Percentiles rank a stretch among this genome's conserved stretches.
Conservation (phyloP, 371 early-diverging fungal species). For the Capniomyces stellatus region DNA sequence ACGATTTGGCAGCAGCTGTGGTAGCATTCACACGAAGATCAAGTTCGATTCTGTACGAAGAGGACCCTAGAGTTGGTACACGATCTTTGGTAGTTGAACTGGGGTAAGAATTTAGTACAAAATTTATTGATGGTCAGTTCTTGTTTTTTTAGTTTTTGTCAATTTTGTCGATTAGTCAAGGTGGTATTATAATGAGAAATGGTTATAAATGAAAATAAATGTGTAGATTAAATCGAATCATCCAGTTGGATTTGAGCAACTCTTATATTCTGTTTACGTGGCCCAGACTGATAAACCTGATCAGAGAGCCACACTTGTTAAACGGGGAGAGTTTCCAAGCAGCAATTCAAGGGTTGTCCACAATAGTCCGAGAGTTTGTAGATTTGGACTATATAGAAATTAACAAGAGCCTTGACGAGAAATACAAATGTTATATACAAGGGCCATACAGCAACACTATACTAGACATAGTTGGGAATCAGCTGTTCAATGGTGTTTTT, state of each 20-base stretch:
- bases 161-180: too few species aligned
- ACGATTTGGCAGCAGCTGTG: not conserved
- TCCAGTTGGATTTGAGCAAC: not conserved
- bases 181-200: too few species aligned
- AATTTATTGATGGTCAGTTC: too few species aligned
- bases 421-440: constrained; percentile 3
- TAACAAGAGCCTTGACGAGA: not conserved
- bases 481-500: not conserved
- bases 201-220: too few species aligned
- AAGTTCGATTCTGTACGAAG: not conserved
- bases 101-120: too few species aligned
- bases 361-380: not conserved
- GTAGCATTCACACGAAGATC: constrained; percentile 2
- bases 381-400: not conserved
- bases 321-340: constrained; percentile 4
- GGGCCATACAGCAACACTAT: constrained; percentile 1
- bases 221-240: not conserved
- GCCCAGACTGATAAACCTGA: constrained; percentile 2
- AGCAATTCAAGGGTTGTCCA: not conserved
- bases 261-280: constrained; percentile 1
- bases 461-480: constrained; percentile 1
- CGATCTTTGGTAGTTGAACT: not conserved
- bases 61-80: constrained; percentile 3
- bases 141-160: too few species aligned
- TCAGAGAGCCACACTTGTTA: not conserved